Conservation (phyloP, 495 filamentous ascomycete genomes). For the Pyrenula massariospora region DNA sequence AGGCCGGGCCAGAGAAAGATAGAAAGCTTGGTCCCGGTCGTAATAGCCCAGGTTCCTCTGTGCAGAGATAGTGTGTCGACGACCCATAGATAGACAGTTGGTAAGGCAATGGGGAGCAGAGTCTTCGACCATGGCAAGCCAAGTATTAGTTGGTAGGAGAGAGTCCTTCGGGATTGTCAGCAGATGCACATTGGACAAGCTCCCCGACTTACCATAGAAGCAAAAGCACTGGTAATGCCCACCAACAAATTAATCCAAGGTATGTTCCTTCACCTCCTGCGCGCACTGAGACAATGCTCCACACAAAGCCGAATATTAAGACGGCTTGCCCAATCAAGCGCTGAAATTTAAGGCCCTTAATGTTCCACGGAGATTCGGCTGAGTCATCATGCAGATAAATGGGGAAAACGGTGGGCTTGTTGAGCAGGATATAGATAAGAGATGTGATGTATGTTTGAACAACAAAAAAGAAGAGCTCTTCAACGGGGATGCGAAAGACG, state of each 20-base stretch:
- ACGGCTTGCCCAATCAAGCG: constrained; percentile 23
- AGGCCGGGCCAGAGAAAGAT: constrained; percentile 45
- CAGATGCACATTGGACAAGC: not conserved
- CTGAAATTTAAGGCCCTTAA: not conserved
- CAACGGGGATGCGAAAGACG: constrained; percentile 46
- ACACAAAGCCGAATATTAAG: constrained; percentile 9
- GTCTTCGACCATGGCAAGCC: constrained; percentile 38
- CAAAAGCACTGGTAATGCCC: constrained; percentile 51
- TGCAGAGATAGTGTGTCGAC: constrained; percentile 51
- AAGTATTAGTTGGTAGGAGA: constrained; percentile 47
- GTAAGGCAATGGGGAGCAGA: constrained; percentile 40
- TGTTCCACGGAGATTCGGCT: constrained; percentile 1
- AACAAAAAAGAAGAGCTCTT: constrained; percentile 67
- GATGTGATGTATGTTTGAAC: constrained; percentile 63
- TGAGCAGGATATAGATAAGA: constrained; percentile 50
- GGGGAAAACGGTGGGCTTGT: constrained; percentile 47
- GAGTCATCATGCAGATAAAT: constrained; percentile 30
- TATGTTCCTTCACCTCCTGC: constrained; percentile 39
- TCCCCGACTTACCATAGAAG: constrained; percentile 42
- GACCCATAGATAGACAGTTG: constrained; percentile 56
- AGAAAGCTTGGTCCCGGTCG: constrained; percentile 46
- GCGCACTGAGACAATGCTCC: not conserved
- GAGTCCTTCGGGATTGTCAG: constrained; percentile 7
- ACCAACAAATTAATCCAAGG: constrained; percentile 52
- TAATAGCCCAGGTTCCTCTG: constrained; percentile 56